Evolutionary conservation across 371 early-diverging fungal genomes (phyloP).

Genomic region (Syncephalis fuscata): DNA sequence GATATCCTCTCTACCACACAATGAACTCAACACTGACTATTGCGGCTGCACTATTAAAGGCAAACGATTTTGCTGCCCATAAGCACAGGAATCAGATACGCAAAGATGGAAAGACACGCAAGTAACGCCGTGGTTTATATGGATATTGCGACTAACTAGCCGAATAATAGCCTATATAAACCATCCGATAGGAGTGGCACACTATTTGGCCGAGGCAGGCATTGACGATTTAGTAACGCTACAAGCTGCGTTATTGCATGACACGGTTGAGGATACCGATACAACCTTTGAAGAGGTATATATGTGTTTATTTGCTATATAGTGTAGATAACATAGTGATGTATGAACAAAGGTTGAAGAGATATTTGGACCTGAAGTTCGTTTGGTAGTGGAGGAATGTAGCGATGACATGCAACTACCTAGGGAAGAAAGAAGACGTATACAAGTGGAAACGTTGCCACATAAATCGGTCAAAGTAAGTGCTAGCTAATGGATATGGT

Average conservation of each 20-base stretch:
- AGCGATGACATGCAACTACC: conserved; percentile 29
- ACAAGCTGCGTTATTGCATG: conserved; percentile 31
- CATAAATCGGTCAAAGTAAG: conserved; percentile 15
- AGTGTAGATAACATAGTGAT: conserved; percentile 5
- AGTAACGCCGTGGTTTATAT: neutral
- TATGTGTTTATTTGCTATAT: neutral
- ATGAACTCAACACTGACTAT: no score
- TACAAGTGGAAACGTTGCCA: conserved; percentile 23
- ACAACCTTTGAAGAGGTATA: conserved; percentile 25
- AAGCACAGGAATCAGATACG: conserved; percentile 25
- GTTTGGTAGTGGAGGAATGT: conserved; percentile 19
- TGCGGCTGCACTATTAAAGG: conserved; percentile 9
- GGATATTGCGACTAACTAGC: no score
- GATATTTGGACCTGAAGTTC: conserved; percentile 22
- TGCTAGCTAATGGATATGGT: neutral
- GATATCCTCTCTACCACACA: no score
- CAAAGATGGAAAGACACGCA: conserved; percentile 21
- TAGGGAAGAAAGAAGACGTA: conserved; percentile 10
- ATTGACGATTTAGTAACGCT: conserved; percentile 17
- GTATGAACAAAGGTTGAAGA: conserved; percentile 10
- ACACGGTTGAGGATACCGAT: conserved; percentile 40
- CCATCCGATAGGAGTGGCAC: conserved; percentile 33
- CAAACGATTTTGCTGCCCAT: conserved; percentile 23
- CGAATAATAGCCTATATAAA: conserved; percentile 35
- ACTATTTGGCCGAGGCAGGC: conserved; percentile 18